Conservation (phyloP, 2,329 filamentous ascomycete species). For the Microsporum audouinii region DNA sequence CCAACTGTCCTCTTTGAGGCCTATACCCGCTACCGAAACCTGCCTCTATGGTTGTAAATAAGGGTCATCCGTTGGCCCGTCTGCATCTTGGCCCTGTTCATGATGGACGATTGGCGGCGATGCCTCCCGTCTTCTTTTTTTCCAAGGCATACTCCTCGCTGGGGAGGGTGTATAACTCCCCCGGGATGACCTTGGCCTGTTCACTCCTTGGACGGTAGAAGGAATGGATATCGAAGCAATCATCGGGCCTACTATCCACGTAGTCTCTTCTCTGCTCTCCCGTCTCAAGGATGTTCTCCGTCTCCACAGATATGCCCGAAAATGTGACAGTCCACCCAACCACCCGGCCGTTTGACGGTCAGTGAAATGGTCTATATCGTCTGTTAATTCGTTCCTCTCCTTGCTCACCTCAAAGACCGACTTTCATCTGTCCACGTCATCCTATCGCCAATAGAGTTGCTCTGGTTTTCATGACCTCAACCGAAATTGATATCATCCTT, state of each 20-base stretch:
- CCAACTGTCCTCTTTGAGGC: not conserved
- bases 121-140: not conserved
- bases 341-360: not conserved
- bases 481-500: not conserved
- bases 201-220: not conserved
- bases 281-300: not conserved
- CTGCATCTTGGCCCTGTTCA: not conserved
- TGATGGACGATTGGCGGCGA: not conserved
- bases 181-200: not conserved
- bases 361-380: not conserved
- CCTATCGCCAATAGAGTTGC: not conserved
- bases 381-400: not conserved
- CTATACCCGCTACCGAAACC: not conserved
- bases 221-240: not conserved
- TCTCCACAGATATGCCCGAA: not conserved
- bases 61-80: not conserved
- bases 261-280: not conserved
- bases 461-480: not conserved
- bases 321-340: not conserved
- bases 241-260: not conserved
- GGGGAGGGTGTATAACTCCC: not conserved
- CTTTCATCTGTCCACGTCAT: not conserved
- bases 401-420: not conserved
- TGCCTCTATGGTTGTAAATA: not conserved
- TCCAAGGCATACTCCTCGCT: not conserved